phyloP scores from a whole-genome alignment of 768 basidiomycete species.

The Chalciporus sphaerocephalus region DNA sequence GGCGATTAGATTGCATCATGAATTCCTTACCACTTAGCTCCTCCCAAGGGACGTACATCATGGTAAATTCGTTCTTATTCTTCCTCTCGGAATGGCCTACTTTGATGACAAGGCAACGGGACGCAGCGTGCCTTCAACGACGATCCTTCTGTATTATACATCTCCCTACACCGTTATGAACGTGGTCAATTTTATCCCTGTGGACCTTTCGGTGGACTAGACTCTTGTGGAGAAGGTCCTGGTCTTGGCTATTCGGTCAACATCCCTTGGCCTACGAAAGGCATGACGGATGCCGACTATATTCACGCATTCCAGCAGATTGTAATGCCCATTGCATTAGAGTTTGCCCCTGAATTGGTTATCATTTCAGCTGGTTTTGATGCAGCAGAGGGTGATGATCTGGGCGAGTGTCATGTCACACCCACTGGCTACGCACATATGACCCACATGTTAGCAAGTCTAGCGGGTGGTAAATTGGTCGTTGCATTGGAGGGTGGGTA shows the following conservation, averaged over 20 bases:
- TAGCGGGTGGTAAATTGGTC: slow-evolving; percentile 85
- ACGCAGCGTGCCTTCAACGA: slow-evolving; percentile 96
- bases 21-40: slow-evolving; percentile 9
- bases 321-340: slow-evolving; percentile 95
- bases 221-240: slow-evolving; percentile 77
- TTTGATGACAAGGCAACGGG: slow-evolving; percentile 70
- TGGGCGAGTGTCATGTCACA: slow-evolving; percentile 88
- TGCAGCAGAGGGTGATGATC: slow-evolving; percentile 86
- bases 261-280: slow-evolving; percentile 85
- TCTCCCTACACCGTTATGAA: slow-evolving; percentile 94
- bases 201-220: slow-evolving; percentile 82
- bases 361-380: slow-evolving; percentile 99
- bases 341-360: slow-evolving; percentile 93
- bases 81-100: slow-evolving; percentile 7
- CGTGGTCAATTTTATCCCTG: slow-evolving; percentile 90
- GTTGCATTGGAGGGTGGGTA: slow-evolving; percentile 99
- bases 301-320: slow-evolving; percentile 94
- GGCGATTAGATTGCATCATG: slow-evolving; percentile 25
- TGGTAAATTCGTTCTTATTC: slow-evolving; percentile 42
- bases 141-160: slow-evolving; percentile 86
- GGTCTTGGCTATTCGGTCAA: slow-evolving; percentile 92
- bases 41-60: slow-evolving; percentile 89
- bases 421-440: slow-evolving; percentile 96
- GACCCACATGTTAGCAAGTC: slow-evolving; percentile 91
- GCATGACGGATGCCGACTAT: slow-evolving; percentile 95